phyloP scores from a whole-genome alignment of 768 basidiomycete genomes.

The Leccinum subtestaceum region DNA sequence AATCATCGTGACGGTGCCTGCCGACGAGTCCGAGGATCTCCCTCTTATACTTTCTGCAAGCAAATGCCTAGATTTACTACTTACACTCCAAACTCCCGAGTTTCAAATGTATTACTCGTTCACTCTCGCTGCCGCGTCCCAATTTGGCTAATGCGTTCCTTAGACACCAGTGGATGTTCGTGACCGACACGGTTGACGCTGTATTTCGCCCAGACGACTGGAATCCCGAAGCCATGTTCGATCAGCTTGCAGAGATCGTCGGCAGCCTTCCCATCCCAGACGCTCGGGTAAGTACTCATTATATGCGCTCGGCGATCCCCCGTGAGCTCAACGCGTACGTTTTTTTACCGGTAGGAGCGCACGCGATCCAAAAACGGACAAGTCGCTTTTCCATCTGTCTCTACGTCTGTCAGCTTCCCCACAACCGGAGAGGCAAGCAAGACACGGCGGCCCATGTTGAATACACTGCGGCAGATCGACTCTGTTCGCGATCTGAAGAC shows the following conservation, averaged over 20 bases:
- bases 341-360: constrained; percentile 22
- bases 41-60: constrained; percentile 82
- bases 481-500: constrained; percentile 83
- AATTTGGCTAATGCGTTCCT: constrained; percentile 6
- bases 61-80: constrained; percentile 91
- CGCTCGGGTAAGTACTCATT: constrained; percentile 18
- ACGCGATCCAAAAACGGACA: constrained; percentile 22
- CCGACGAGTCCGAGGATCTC: constrained; percentile 84
- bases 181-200: constrained; percentile 96
- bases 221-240: constrained; percentile 85
- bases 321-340: not conserved
- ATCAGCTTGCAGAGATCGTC: constrained; percentile 82
- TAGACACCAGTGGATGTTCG: constrained; percentile 98
- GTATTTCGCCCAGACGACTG: constrained; percentile 83
- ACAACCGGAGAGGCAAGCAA: constrained; percentile 39
- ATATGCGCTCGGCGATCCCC: not conserved
- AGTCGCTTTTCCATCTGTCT: constrained; percentile 20
- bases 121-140: not conserved
- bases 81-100: constrained; percentile 92
- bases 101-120: constrained; percentile 79
- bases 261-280: constrained; percentile 58
- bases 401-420: constrained; percentile 23
- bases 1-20: constrained; percentile 63
- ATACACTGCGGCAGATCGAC: constrained; percentile 66
- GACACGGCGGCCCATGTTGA: constrained; percentile 75